Conservation (phyloP, 140 eudicot species). For the Senecio squalidus region DNA sequence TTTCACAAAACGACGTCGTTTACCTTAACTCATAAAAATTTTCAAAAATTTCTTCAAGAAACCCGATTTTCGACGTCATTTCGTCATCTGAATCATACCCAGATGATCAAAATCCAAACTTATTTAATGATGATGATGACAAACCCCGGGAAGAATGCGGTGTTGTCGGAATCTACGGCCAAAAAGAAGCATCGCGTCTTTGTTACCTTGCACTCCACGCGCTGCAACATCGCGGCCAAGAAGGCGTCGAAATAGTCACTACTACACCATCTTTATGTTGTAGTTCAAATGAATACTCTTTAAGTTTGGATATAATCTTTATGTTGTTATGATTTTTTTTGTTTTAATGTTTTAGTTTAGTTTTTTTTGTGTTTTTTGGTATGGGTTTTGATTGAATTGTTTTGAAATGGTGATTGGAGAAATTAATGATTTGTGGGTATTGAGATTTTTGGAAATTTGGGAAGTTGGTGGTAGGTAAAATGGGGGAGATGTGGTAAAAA, state of each 20-base stretch:
- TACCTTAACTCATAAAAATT: constrained; percentile 13
- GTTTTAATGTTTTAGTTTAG: no score
- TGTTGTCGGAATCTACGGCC: constrained; percentile 87
- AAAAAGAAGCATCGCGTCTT: constrained; percentile 87
- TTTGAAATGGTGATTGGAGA: no score
- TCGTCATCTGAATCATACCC: constrained; percentile 15
- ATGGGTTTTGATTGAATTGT: no score
- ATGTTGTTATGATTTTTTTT: no score
- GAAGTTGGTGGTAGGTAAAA: no score
- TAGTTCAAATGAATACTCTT: no score
- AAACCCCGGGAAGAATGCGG: constrained; percentile 95
- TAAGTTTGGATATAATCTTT: no score
- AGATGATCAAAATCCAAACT: background rate
- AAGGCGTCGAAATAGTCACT: constrained; percentile 85
- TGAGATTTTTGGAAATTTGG: no score
- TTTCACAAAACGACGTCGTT: constrained; percentile 16
- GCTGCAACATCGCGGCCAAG: constrained; percentile 94
- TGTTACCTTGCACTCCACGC: constrained; percentile 82
- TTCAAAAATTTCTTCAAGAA: constrained; percentile 18
- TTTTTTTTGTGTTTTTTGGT: no score
- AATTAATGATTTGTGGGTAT: no score
- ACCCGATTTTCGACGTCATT: constrained; percentile 42
- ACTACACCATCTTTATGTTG: no score
- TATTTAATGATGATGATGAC: constrained; percentile 36
- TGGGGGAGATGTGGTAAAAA: no score